Percentiles rank a stretch among this genome's conserved stretches.
Evolutionary conservation across 2,329 filamentous ascomycete genomes (phyloP).

Genomic region (Chrysosporium keratinophilum): DNA sequence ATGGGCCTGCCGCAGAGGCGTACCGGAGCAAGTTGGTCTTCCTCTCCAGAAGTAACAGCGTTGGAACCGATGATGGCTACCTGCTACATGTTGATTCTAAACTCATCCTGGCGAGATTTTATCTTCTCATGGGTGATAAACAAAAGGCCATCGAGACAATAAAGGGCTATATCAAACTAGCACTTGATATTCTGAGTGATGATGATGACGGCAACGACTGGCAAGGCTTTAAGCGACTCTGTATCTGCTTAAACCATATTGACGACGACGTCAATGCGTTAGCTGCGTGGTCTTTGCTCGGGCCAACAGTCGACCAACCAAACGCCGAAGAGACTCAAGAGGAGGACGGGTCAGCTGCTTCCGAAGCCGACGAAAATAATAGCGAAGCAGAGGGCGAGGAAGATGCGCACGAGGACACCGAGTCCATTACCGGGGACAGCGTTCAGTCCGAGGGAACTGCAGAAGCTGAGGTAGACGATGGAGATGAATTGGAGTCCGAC

Average conservation of each 20-base stretch:
- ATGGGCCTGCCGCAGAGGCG: slow-evolving; percentile 4
- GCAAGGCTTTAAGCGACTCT: slow-evolving; percentile 19
- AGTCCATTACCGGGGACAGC: neutral
- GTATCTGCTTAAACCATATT: slow-evolving; percentile 18
- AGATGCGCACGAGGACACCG: neutral
- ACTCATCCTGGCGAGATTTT: slow-evolving; percentile 12
- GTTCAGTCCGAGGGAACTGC: neutral
- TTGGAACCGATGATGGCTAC: neutral
- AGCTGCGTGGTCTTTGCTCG: slow-evolving; percentile 23
- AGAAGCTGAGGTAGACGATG: neutral
- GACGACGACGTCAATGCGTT: slow-evolving; percentile 22
- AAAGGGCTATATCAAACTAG: slow-evolving; percentile 20
- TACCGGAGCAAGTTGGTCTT: slow-evolving; percentile 12
- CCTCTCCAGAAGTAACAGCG: slow-evolving; percentile 1
- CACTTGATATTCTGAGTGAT: slow-evolving; percentile 24
- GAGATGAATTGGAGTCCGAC: neutral
- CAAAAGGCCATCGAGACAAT: slow-evolving; percentile 18
- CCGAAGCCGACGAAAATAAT: neutral
- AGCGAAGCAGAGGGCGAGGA: neutral
- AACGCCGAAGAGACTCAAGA: neutral
- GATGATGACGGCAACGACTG: slow-evolving; percentile 23
- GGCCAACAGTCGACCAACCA: slow-evolving; percentile 11
- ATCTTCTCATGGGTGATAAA: slow-evolving; percentile 17
- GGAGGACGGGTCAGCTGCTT: neutral
- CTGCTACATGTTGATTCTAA: slow-evolving; percentile 3